Evolutionary conservation across 176 grass and related monocot species (phyloP).

Genomic region (Raddia guianensis): DNA sequence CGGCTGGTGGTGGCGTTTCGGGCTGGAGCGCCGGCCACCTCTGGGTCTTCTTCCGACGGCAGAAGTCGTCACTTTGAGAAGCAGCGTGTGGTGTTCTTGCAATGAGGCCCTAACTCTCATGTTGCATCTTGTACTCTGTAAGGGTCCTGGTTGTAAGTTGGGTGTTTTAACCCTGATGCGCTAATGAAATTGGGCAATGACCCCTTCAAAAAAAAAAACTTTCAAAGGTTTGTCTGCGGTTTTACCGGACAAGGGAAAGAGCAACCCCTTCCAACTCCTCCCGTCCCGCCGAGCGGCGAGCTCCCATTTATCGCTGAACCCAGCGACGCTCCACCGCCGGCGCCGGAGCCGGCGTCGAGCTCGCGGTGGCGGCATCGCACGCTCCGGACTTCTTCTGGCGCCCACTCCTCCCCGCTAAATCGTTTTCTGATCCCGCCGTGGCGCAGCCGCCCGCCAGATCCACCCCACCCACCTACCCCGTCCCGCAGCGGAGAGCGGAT

Average conservation of each 20-base stretch:
- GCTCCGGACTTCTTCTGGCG: not conserved
- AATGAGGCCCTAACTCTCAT: too few relatives aligned
- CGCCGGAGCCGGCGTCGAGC: not conserved
- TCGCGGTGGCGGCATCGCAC: not conserved
- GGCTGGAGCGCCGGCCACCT: too few relatives aligned
- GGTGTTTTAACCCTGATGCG: too few relatives aligned
- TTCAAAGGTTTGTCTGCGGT: slow-evolving; percentile 35
- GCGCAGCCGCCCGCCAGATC: slow-evolving; percentile 39
- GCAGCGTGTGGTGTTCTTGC: too few relatives aligned
- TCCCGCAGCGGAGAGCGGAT: slow-evolving; percentile 35
- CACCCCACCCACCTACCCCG: slow-evolving; percentile 13
- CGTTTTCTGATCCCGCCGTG: slow-evolving; percentile 39
- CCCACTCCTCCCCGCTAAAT: slow-evolving; percentile 14
- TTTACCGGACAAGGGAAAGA: slow-evolving; percentile 6
- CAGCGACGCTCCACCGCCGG: slow-evolving; percentile 19
- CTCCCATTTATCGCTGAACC: not conserved
- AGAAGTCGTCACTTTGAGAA: too few relatives aligned
- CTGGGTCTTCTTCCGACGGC: too few relatives aligned
- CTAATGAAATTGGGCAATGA: too few relatives aligned
- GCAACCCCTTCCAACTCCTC: not conserved
- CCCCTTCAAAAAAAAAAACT: too few relatives aligned
- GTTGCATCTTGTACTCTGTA: too few relatives aligned
- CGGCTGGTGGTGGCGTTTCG: too few relatives aligned
- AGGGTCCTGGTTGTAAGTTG: too few relatives aligned
- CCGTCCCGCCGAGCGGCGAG: not conserved